A percentile compares a stretch with the other conserved stretches of the same genome.
Evolutionary conservation across 371 early-diverging fungal species (phyloP).

Genomic region (Mucor saturninus): DNA sequence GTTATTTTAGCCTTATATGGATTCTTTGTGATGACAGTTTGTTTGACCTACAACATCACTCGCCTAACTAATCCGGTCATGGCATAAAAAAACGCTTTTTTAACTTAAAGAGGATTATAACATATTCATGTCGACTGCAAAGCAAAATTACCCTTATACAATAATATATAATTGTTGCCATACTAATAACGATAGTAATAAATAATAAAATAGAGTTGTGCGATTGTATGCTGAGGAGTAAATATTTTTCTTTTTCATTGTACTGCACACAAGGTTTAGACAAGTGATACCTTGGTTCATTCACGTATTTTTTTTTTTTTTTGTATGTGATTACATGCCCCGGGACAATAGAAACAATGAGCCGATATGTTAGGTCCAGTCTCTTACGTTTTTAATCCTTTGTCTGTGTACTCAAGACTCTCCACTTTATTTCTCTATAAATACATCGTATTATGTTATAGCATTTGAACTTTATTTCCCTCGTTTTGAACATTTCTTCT

Average conservation of each 20-base stretch:
- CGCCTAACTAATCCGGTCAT: constrained; percentile 7
- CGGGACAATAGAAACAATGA: no score
- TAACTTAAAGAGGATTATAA: background rate
- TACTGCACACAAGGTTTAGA: background rate
- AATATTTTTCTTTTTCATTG: background rate
- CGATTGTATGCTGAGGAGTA: background rate
- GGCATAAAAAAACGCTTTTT: background rate
- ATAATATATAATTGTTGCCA: no score
- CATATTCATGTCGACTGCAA: background rate
- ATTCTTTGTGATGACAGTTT: constrained; percentile 63
- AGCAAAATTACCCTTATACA: background rate
- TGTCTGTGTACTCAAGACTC: no score
- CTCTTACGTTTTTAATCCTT: no score
- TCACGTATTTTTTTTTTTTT: no score
- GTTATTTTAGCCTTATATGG: constrained; percentile 64
- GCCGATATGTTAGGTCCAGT: no score
- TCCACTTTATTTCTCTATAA: no score
- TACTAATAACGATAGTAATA: background rate
- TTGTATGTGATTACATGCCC: no score
- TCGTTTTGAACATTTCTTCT: background rate
- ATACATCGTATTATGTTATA: background rate
- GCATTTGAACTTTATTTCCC: background rate
- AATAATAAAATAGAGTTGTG: background rate
- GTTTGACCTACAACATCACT: constrained; percentile 60
- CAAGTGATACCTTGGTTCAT: no score